phyloP scores from a whole-genome alignment of 768 basidiomycete species.

The Rossbeevera mucosa region DNA sequence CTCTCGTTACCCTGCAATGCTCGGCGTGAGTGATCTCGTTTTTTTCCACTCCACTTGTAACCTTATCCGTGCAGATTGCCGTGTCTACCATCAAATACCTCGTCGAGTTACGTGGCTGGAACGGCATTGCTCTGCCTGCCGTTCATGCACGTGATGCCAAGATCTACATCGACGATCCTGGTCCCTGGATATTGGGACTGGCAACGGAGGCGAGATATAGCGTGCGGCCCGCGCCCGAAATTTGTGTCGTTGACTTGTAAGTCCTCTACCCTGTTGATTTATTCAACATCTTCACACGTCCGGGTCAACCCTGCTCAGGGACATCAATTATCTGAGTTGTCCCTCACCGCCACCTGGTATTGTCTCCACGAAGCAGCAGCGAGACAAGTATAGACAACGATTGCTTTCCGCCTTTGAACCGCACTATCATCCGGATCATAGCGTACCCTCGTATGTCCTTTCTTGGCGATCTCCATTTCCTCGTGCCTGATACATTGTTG shows the following conservation, averaged over 20 bases:
- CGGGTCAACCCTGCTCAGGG: constrained; percentile 37
- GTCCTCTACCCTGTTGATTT: constrained; percentile 22
- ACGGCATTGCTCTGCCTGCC: constrained; percentile 75
- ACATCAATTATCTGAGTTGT: constrained; percentile 83
- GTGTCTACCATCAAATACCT: constrained; percentile 90
- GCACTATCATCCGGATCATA: constrained; percentile 87
- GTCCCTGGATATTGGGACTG: constrained; percentile 93
- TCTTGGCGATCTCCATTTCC: not conserved
- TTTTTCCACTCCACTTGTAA: not conserved
- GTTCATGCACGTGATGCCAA: constrained; percentile 88
- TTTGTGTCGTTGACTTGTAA: constrained; percentile 84
- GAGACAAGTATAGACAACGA: constrained; percentile 73
- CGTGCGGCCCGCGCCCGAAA: constrained; percentile 69
- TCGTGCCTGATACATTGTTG: constrained; percentile 1
- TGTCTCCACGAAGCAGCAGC: constrained; percentile 73
- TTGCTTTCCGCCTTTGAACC: constrained; percentile 76
- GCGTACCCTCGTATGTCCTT: constrained; percentile 57
- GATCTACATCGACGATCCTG: constrained; percentile 93
- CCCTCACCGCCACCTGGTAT: constrained; percentile 71
- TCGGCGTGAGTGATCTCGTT: constrained; percentile 53
- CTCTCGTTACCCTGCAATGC: constrained; percentile 87
- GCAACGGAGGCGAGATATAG: constrained; percentile 82
- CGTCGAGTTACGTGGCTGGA: constrained; percentile 91
- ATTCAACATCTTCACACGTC: constrained; percentile 4
- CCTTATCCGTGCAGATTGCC: constrained; percentile 50